Percentiles rank a stretch among this genome's conserved stretches.
Evolutionary conservation across 1,284 basidiomycete genomes (phyloP).

Genomic region (Cryptococcus hybrid): DNA sequence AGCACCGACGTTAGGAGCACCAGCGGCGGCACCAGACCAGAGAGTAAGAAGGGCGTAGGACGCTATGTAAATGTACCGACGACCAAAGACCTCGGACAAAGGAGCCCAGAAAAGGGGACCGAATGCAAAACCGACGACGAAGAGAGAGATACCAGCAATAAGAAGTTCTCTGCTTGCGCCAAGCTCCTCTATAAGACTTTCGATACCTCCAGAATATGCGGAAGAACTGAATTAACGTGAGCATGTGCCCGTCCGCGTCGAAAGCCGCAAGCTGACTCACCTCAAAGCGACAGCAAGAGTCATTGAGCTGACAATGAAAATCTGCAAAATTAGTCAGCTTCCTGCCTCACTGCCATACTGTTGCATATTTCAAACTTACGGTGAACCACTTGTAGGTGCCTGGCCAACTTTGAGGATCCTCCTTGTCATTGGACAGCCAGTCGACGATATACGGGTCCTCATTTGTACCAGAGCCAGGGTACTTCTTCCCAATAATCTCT

Average conservation of each 20-base stretch:
- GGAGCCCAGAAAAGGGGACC: conserved; percentile 48
- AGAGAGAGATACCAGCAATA: conserved; percentile 36
- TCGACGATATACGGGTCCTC: conserved; percentile 50
- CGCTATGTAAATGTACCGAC: conserved; percentile 63
- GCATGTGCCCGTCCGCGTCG: not conserved
- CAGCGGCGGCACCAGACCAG: conserved; percentile 35
- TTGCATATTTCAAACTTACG: conserved; percentile 7
- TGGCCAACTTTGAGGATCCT: conserved; percentile 41
- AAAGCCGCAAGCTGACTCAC: not conserved
- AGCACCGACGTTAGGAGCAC: conserved; percentile 27
- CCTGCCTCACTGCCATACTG: not conserved
- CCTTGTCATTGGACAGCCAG: conserved; percentile 36
- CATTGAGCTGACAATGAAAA: conserved; percentile 22
- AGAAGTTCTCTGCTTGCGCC: conserved; percentile 25
- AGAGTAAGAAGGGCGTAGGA: conserved; percentile 48
- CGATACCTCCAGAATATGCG: conserved; percentile 35
- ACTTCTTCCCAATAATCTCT: conserved; percentile 41
- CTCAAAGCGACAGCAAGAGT: conserved; percentile 39
- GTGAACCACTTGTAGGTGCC: conserved; percentile 34
- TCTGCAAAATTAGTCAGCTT: not conserved
- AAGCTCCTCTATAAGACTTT: conserved; percentile 24
- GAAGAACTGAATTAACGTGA: conserved; percentile 17
- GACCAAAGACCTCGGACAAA: conserved; percentile 56
- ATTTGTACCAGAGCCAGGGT: conserved; percentile 47
- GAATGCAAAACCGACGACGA: conserved; percentile 44